phyloP scores from a whole-genome alignment of 2,329 filamentous ascomycete genomes.

The Botrytis fragariae region DNA sequence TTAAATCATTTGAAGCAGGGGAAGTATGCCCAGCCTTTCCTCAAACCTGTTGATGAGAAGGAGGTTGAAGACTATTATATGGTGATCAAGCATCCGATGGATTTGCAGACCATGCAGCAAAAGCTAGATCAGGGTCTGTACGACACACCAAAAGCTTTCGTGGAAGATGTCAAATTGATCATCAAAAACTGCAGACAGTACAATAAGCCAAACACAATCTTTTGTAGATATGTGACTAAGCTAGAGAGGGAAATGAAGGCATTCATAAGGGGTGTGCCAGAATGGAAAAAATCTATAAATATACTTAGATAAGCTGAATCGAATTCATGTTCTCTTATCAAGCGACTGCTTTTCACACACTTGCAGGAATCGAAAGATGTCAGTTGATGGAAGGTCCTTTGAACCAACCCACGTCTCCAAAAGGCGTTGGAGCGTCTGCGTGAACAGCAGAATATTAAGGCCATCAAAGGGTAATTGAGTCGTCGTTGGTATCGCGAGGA shows the following conservation, averaged over 20 bases:
- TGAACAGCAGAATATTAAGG: not conserved
- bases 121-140: not conserved
- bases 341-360: not conserved
- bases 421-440: not conserved
- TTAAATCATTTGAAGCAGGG: not conserved
- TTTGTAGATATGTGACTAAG: no score
- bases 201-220: not conserved
- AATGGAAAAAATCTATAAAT: not conserved
- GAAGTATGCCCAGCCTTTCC: not conserved
- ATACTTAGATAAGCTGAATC: not conserved
- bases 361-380: no score
- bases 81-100: not conserved
- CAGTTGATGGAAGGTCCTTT: no score
- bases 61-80: not conserved
- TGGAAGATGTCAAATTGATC: conserved; percentile 9
- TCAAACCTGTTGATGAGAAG: not conserved
- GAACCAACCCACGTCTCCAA: not conserved
- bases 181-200: conserved; percentile 6
- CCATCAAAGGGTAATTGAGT: no score
- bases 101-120: not conserved
- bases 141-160: not conserved
- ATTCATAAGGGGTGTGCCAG: not conserved
- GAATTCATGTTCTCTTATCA: not conserved
- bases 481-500: not conserved
- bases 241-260: not conserved